Conservation (phyloP, 768 basidiomycete species). For the Termitomyces eurrhizus region DNA sequence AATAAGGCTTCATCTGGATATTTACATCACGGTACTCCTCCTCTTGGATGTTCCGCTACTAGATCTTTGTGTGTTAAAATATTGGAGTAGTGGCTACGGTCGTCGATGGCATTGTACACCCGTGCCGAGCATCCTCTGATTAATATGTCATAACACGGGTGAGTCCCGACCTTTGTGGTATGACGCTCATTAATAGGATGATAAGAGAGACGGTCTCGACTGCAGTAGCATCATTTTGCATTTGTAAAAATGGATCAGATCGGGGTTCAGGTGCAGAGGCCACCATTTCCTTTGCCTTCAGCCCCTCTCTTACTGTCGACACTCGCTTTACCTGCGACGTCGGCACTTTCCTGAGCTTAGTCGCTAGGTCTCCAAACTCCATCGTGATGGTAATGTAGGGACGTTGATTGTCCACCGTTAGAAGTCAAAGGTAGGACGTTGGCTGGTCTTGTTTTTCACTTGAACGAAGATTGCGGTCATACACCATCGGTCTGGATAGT, state of each 20-base stretch:
- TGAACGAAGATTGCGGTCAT: neutral
- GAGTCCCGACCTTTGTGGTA: neutral
- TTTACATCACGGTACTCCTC: neutral
- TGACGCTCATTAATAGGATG: neutral
- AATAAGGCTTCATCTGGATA: neutral
- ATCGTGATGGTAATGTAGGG: neutral
- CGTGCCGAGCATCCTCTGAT: neutral
- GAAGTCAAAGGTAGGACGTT: neutral
- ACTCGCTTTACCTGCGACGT: no score
- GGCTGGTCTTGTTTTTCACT: neutral
- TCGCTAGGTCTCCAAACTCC: neutral
- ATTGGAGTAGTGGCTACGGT: neutral
- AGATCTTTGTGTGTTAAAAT: neutral
- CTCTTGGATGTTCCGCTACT: neutral
- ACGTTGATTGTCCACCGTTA: neutral
- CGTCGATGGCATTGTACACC: neutral
- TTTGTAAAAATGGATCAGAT: no score
- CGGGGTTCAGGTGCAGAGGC: no score
- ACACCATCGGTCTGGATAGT: neutral
- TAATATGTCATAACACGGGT: neutral
- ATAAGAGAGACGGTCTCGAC: neutral
- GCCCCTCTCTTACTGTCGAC: no score
- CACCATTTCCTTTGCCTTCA: no score
- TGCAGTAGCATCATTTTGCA: no score
- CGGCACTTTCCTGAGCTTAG: neutral